Evolutionary conservation across 2,329 filamentous ascomycete species (phyloP).

Genomic region (Sphaerulina musiva): DNA sequence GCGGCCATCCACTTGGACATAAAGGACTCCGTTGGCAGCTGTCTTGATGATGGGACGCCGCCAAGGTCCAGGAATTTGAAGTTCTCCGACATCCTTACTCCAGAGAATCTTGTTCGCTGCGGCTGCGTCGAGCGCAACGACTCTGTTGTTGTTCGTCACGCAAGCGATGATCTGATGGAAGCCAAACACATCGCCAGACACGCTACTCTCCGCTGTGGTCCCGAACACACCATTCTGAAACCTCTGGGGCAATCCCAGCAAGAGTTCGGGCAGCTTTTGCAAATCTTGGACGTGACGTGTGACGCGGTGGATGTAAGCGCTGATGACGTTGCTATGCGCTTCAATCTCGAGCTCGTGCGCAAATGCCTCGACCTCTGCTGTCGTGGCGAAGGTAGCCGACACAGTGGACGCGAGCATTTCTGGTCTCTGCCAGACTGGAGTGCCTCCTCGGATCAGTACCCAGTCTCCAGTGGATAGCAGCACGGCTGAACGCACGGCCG

Average conservation of each 20-base stretch:
- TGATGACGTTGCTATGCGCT: conserved; percentile 69
- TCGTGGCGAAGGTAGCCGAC: conserved; percentile 71
- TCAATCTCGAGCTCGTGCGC: conserved; percentile 79
- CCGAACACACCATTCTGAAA: conserved; percentile 51
- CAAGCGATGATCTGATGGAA: conserved; percentile 80
- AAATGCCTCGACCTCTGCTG: conserved; percentile 57
- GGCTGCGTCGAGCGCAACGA: conserved; percentile 74
- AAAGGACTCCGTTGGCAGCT: conserved; percentile 37
- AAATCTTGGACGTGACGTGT: conserved; percentile 75
- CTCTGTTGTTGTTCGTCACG: conserved; percentile 68
- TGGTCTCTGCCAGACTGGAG: conserved; percentile 68
- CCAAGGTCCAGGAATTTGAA: conserved; percentile 44
- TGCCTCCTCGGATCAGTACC: conserved; percentile 76
- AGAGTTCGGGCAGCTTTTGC: conserved; percentile 65
- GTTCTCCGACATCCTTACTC: conserved; percentile 59
- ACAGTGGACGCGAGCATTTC: conserved; percentile 78
- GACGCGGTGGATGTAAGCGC: conserved; percentile 83
- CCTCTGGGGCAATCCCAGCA: conserved; percentile 61
- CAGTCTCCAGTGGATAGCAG: conserved; percentile 64
- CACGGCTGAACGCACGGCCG: conserved; percentile 71
- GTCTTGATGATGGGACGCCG: conserved; percentile 43
- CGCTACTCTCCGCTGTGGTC: conserved; percentile 36
- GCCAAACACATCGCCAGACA: conserved; percentile 71
- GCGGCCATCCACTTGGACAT: conserved; percentile 12
- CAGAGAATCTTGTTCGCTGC: conserved; percentile 69